Base-by-base conservation (phyloP, 805 yeast species). In the Sugiyamaella qingdaonensis region DNA sequence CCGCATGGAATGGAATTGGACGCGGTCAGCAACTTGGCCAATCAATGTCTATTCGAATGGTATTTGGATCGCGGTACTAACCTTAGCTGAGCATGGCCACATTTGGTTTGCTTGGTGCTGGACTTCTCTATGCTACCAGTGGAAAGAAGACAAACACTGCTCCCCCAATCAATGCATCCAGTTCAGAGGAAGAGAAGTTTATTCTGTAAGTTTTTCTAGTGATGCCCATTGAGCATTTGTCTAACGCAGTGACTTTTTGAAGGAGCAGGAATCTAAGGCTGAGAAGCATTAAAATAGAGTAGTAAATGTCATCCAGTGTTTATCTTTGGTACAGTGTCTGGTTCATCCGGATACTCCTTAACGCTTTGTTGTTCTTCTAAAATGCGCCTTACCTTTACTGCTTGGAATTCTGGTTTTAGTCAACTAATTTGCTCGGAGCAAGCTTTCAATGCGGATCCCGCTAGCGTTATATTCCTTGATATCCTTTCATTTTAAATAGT, bases 111-210 rank as follows among this genome's bases (percentile, higher is more conserved):
- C 85, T 88, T 49, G 80, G 79, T 37, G 76, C 82, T 46, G 70
- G 82, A 51, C 82, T 79, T 56, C 70, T 77, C 47, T 94, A 94
- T 68, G 86, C 88, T 71, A 55, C 58, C 88, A 85, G 87, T 73
- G 75, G 56, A 52, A 62, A 64, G 64, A 76, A 79, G 59, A 76
- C 82, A 60, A 79, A 85, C 64, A 75, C 78, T 57, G 77, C 74
- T 62, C 90, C 94, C 45, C 75, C 83, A 39, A 79, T 89, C 70
- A 80, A 81, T 59, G 95, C 96, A 59, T 71, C 82, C 53, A 80
- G 90, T 48, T 82, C 89, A 62, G 97, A 89, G 66, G 97, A 91
- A 76, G 95, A 88, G 72, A 83, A 85, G 71, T 91, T 86, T 76
- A 85, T 91, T 55, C 56, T 64, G 63, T 66, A 52, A 54, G 68